A percentile compares a stretch with the other conserved stretches of the same genome.
Conservation (phyloP, 306 rosid species). For the Cucurbita moschata region DNA sequence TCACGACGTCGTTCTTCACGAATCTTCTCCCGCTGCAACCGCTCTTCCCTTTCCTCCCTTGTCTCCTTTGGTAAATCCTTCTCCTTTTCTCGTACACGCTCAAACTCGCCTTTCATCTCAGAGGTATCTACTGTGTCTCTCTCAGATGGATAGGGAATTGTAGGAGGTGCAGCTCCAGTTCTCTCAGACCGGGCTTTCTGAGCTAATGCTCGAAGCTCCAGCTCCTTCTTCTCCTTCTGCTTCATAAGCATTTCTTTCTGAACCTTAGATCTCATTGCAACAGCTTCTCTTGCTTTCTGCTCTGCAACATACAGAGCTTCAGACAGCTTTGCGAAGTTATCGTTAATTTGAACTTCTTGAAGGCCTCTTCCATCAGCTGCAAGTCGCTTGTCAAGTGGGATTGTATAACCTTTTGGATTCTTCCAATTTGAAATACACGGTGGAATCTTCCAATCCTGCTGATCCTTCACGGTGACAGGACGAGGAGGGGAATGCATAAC, state of each 20-base stretch:
- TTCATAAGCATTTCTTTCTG: conserved; percentile 73
- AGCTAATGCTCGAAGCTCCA: conserved; percentile 64
- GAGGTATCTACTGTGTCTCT: conserved; percentile 27
- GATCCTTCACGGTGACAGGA: conserved; percentile 80
- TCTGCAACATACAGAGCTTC: conserved; percentile 76
- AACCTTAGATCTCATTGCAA: conserved; percentile 80
- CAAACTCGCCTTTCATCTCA: conserved; percentile 45
- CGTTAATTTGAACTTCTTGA: conserved; percentile 78
- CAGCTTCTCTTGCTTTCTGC: conserved; percentile 90
- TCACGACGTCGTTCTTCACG: conserved; percentile 73
- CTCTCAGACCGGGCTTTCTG: conserved; percentile 71
- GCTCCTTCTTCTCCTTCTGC: conserved; percentile 80
- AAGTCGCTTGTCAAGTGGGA: conserved; percentile 79
- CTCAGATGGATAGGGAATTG: conserved; percentile 22
- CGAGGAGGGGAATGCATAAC: conserved; percentile 88
- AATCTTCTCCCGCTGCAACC: conserved; percentile 54
- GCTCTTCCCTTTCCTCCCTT: conserved; percentile 57
- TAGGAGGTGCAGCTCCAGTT: conserved; percentile 49
- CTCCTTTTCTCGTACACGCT: conserved; percentile 40
- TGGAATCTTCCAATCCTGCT: conserved; percentile 93
- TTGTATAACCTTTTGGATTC: conserved; percentile 83
- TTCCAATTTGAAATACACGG: conserved; percentile 90
- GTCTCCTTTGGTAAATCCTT: conserved; percentile 43
- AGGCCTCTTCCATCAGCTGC: conserved; percentile 88
- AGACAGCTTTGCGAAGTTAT: conserved; percentile 69